These are phyloP conservation scores for Bisporella sp. DNA, from an alignment of 2,329 filamentous ascomycete species.

Conservation along the genomic window DNA sequence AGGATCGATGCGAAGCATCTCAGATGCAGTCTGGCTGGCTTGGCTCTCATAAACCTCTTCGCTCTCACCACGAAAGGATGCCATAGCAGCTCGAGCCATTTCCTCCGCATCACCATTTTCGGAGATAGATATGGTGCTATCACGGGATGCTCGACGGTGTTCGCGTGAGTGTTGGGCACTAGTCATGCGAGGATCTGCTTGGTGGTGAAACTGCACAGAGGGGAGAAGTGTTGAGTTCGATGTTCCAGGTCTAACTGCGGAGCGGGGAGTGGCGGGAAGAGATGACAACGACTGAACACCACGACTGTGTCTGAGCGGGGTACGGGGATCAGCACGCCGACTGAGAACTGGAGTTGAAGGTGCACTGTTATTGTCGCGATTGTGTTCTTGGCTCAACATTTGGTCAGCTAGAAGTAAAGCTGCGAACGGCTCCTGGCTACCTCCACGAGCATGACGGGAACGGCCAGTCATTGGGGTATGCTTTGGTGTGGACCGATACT, in stretches of 20 bases:
- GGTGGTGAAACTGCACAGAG: conserved; percentile 54
- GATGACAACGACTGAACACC: conserved; percentile 81
- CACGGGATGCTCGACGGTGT: conserved; percentile 61
- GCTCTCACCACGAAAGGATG: conserved; percentile 36
- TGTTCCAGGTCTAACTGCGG: conserved; percentile 34
- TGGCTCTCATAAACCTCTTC: conserved; percentile 66
- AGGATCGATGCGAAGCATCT: conserved; percentile 59
- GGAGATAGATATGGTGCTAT: conserved; percentile 75
- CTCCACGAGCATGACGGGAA: conserved; percentile 31
- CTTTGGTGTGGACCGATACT: conserved; percentile 40
- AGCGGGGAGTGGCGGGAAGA: conserved; percentile 67
- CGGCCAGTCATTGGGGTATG: conserved; percentile 40
- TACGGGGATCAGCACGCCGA: conserved; percentile 31
- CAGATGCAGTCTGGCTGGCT: conserved; percentile 70
- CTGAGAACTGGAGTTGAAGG: conserved; percentile 55
- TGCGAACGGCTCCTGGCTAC: conserved; percentile 62
- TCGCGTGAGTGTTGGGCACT: conserved; percentile 35
- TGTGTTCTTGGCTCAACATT: conserved; percentile 65
- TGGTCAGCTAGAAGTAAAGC: conserved; percentile 68
- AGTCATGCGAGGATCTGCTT: conserved; percentile 43
- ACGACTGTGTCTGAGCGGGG: conserved; percentile 56
- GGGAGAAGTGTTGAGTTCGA: conserved; percentile 49
- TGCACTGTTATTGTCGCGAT: conserved; percentile 51
- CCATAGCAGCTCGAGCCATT: conserved; percentile 42
- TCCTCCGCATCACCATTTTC: conserved; percentile 38